phyloP scores from a whole-genome alignment of 306 rosid genomes.

The Pueraria montana region DNA sequence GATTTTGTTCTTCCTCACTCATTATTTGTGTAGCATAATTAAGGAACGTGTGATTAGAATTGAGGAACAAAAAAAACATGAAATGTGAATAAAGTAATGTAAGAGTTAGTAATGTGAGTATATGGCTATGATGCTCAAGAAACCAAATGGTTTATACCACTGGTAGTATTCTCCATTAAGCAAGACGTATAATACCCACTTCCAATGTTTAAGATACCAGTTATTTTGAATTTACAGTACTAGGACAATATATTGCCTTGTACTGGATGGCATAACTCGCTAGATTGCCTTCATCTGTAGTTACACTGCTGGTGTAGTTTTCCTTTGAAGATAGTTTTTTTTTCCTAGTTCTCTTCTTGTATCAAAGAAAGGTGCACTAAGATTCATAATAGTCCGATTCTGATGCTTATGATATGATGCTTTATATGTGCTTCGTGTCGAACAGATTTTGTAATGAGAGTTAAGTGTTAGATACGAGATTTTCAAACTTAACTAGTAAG shows the following conservation, averaged over 20 bases:
- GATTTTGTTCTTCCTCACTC: slow-evolving; percentile 6
- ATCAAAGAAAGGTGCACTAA: neutral
- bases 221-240: slow-evolving; percentile 5
- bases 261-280: neutral
- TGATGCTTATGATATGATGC: slow-evolving; percentile 12
- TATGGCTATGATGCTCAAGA: slow-evolving; percentile 9
- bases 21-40: slow-evolving; percentile 42
- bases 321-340: neutral
- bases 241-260: neutral
- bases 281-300: neutral
- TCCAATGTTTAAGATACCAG: slow-evolving; percentile 36
- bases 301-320: slow-evolving; percentile 9
- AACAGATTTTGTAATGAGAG: slow-evolving; percentile 1
- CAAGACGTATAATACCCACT: neutral
- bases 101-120: slow-evolving; percentile 38
- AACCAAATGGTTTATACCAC: slow-evolving; percentile 7
- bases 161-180: slow-evolving; percentile 35
- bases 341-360: neutral
- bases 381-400: neutral
- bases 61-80: slow-evolving; percentile 37
- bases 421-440: neutral
- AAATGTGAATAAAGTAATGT: slow-evolving; percentile 34
- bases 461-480: neutral
- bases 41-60: slow-evolving; percentile 35
- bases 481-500: neutral